phyloP scores from a whole-genome alignment of 2,329 filamentous ascomycete genomes.

The Neophaeococcomyces aloes region DNA sequence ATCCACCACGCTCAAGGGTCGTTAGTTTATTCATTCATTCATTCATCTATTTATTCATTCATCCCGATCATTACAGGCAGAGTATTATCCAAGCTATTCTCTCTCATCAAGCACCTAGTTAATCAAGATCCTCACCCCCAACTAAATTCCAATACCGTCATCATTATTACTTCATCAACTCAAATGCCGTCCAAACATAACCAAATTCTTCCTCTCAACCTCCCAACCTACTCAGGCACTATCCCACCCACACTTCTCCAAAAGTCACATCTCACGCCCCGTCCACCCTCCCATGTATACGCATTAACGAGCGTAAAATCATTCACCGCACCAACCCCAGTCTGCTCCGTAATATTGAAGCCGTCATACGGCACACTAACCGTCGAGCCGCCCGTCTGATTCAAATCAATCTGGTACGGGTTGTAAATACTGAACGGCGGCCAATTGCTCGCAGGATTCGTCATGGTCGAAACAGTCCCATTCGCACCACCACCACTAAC shows the following conservation, averaged over 20 bases:
- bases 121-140: no score
- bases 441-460: constrained; percentile 29
- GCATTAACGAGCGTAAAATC: constrained; percentile 34
- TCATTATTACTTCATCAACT: no score
- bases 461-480: constrained; percentile 3
- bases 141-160: no score
- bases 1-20: no score
- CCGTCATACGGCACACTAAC: constrained; percentile 16
- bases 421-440: constrained; percentile 26
- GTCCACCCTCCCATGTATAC: constrained; percentile 39
- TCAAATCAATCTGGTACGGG: constrained; percentile 36
- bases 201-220: no score
- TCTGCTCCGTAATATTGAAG: constrained; percentile 22
- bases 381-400: constrained; percentile 35
- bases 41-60: no score
- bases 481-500: constrained; percentile 23
- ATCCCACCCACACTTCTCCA: constrained; percentile 28
- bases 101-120: no score
- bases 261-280: constrained; percentile 38
- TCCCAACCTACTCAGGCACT: constrained; percentile 13
- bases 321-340: constrained; percentile 29
- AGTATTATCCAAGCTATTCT: no score
- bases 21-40: no score
- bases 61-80: no score
- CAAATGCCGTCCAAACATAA: no score